Percentiles rank a stretch among this genome's conserved stretches.
phyloP scores from a whole-genome alignment of 2,329 filamentous ascomycete species.

The Pestalotiopsis sp. region DNA sequence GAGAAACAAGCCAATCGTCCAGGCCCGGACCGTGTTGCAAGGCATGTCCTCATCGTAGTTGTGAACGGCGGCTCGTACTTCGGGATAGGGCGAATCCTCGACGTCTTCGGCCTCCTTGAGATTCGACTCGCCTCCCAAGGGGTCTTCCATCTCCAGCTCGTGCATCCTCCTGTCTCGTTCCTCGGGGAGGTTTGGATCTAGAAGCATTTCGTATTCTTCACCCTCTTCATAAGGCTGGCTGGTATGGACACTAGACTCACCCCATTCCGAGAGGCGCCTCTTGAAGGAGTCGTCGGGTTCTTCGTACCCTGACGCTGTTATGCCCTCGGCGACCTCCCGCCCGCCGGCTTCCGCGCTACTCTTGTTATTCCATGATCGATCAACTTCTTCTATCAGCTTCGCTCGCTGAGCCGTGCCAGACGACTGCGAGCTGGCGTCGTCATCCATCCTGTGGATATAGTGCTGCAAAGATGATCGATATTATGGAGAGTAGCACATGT shows the following conservation, averaged over 20 bases:
- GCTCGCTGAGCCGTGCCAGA: conserved; percentile 32
- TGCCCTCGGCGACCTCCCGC: conserved; percentile 27
- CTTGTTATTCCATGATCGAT: conserved; percentile 28
- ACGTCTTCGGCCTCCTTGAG: conserved; percentile 43
- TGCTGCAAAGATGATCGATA: conserved; percentile 19
- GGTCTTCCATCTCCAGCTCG: conserved; percentile 3
- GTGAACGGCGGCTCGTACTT: conserved; percentile 65
- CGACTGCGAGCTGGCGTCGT: conserved; percentile 30
- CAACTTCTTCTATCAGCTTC: conserved; percentile 25
- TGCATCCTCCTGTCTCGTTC: conserved; percentile 39
- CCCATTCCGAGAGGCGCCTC: conserved; percentile 43
- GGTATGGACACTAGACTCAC: conserved; percentile 38
- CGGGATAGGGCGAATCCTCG: conserved; percentile 67
- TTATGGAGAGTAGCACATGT: conserved; percentile 18
- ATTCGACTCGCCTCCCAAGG: conserved; percentile 27
- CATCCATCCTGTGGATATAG: conserved; percentile 29
- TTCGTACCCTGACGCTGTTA: conserved; percentile 17
- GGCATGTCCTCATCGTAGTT: conserved; percentile 68
- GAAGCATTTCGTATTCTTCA: conserved; percentile 59
- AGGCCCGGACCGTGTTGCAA: conserved; percentile 67
- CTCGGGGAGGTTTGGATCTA: conserved; percentile 54
- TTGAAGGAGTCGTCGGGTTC: conserved; percentile 35
- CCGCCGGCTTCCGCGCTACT: conserved; percentile 31
- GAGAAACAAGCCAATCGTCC: conserved; percentile 62
- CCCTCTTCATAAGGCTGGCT: conserved; percentile 42